These are phyloP conservation scores for Neoboletus subvelutipes DNA, from an alignment of 768 basidiomycete species.

Conservation along the genomic window DNA sequence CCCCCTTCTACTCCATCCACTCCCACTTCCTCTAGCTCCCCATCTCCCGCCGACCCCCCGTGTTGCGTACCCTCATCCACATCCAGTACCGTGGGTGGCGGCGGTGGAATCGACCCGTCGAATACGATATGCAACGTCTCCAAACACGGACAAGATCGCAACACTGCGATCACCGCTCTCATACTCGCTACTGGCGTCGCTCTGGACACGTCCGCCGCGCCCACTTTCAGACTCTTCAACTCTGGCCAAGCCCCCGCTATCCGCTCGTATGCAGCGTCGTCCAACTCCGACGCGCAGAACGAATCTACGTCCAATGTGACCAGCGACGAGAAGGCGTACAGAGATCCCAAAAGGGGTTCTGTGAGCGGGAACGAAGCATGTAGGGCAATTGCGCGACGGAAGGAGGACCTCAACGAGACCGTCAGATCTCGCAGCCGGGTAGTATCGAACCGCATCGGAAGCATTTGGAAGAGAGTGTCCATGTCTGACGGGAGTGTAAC, in stretches of 20 bases:
- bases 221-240: conserved; percentile 14
- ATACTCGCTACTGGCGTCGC: conserved; percentile 12
- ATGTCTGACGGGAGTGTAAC: conserved; percentile 5
- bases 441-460: conserved; percentile 5
- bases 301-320: conserved; percentile 7
- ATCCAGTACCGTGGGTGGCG: background rate
- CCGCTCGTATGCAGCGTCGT: conserved; percentile 10
- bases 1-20: background rate
- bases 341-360: background rate
- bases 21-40: background rate
- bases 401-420: conserved; percentile 8
- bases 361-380: conserved; percentile 4
- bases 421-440: background rate
- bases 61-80: background rate
- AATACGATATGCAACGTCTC: conserved; percentile 15
- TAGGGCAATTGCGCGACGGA: background rate
- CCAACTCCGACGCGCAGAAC: conserved; percentile 10
- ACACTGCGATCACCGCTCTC: conserved; percentile 13
- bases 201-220: background rate
- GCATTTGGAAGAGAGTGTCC: conserved; percentile 5
- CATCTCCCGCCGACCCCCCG: background rate
- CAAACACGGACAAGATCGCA: conserved; percentile 12
- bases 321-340: conserved; percentile 9
- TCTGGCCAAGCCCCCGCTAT: conserved; percentile 11
- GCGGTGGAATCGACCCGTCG: conserved; percentile 13